Base-by-base conservation (phyloP, 163 green algal genomes). In the Prototheca wickerhamii region DNA sequence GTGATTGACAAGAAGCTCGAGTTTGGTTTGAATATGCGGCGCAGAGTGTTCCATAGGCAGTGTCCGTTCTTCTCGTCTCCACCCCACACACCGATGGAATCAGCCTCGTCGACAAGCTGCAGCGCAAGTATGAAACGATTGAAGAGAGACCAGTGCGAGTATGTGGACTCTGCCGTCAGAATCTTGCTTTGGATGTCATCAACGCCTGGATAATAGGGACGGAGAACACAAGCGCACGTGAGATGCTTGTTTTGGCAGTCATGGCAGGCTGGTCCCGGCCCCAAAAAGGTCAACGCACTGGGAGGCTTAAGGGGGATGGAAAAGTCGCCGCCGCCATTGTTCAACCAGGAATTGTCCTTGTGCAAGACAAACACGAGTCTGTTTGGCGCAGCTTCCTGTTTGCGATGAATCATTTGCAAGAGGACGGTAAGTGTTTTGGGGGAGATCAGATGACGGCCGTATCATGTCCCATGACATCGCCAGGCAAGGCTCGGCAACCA, bases 301-400 rank as follows among this genome's bases (percentile, higher is more conserved):
- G 80, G 76, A 7, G 80, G 64, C 60, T 80, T 79, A 40, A 88
- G 71, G 42, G 80, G 71, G 25, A 80, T 67, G 10, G 65, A 67
- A 68, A 86, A 67, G 75, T 90, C 84, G 26, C 58, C 56, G 29
- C 79, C 80, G 20, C 75, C 75, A 62, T 80, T 81, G 53, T 82
- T 81, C 29, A 77, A 55, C 84, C 84, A 90, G 31, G 63, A 42
- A 55, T 90, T 83, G 10, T 65, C 75, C 18, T 81, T 64, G 7
- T 88, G 84, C 40, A 91, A 51, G 32, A 93, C 86, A 75, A 89
- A 93, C 29, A 88, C 74, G 4, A 93, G 28, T 3, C 69, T 74
- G 53, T 23, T 46, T 4, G 65, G 67, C 34, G 54, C 63, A 26
- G 0, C 18, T 5, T 59, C 34, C 5, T 54, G 46, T 18, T 29